Evolutionary conservation across 2,329 filamentous ascomycete species (phyloP), one percentile per base, ranked within the genome.

Genomic region (Xylariaceae sp.): DNA sequence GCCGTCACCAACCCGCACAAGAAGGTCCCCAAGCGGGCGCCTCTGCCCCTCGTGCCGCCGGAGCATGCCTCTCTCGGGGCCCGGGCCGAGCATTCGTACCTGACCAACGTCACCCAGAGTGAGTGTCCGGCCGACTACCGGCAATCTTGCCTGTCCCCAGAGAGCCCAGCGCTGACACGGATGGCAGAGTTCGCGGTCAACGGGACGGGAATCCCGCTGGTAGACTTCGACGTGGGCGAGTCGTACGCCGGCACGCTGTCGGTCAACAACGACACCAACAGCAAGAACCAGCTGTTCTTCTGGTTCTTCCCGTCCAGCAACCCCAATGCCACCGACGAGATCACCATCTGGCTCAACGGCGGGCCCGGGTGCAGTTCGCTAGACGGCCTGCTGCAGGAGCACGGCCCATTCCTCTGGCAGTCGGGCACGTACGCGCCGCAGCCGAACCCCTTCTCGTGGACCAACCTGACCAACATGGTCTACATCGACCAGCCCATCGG

Each of bases 381-480:
- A 5, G 68, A 77, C 42, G 82, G 80, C 7, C 63, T 88, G 3
- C 54, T 89, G 8, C 80, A 84, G 31, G 83, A 89, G 49, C 88
- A 87, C 46, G 83, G 84, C 0, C 80, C 83, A 0, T 80, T 85
- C 48, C 37, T 72, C 5, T 84, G 80, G 79, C 72, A 80, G 50
- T 65, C 73, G 8, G 84, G 84, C 24, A 88, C 80, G 1, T 72
- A 67, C 34, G 64, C 67, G 12, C 81, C 82, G 0, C 65, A 76
- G 0, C 58, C 63, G 30, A 87, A 87, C 49, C 67, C 72, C 0
- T 87, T 79, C 60, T 72, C 72, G 15, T 88, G 82, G 81, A 72
- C 74, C 37, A 80, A 80, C 32, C 57, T 89, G 22, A 83, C 82
- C 31, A 86, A 88, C 55, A 72, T 89, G 50, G 63, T 90, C 30